A percentile compares a stretch with the other conserved stretches of the same genome.
phyloP scores from a whole-genome alignment of 176 grass and related monocot species.

The Avena atlantica region DNA sequence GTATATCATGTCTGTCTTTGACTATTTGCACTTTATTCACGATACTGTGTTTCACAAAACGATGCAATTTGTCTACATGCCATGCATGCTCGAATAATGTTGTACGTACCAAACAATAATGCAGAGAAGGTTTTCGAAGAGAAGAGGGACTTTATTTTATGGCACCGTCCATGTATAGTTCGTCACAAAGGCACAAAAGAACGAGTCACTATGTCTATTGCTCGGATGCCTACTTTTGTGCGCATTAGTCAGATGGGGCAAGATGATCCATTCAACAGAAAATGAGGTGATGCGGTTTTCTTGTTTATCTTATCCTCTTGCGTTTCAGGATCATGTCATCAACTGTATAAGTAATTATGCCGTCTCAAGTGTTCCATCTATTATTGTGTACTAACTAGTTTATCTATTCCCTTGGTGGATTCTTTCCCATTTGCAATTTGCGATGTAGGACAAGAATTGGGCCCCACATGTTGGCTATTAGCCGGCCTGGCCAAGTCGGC shows the following conservation, averaged over 20 bases:
- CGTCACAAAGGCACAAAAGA: conserved; percentile 30
- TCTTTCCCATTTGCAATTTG: background rate
- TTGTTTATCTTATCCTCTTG: conserved; percentile 27
- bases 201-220: conserved; percentile 1
- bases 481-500: background rate
- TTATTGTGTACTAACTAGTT: background rate
- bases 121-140: background rate
- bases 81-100: background rate
- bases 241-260: background rate
- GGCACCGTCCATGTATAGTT: background rate
- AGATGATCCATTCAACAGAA: background rate
- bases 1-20: background rate
- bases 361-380: background rate
- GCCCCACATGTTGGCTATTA: conserved; percentile 3
- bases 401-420: background rate
- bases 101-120: conserved; percentile 27
- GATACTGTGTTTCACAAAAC: background rate
- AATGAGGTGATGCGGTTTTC: background rate
- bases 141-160: background rate
- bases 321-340: conserved; percentile 12
- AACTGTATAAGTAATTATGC: conserved; percentile 7
- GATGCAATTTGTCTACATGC: background rate
- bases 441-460: background rate
- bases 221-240: background rate
- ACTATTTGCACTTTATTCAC: background rate